Evolutionary conservation across 192 early-diverging fungal species (phyloP).

Genomic region (Geranomyces variabilis): DNA sequence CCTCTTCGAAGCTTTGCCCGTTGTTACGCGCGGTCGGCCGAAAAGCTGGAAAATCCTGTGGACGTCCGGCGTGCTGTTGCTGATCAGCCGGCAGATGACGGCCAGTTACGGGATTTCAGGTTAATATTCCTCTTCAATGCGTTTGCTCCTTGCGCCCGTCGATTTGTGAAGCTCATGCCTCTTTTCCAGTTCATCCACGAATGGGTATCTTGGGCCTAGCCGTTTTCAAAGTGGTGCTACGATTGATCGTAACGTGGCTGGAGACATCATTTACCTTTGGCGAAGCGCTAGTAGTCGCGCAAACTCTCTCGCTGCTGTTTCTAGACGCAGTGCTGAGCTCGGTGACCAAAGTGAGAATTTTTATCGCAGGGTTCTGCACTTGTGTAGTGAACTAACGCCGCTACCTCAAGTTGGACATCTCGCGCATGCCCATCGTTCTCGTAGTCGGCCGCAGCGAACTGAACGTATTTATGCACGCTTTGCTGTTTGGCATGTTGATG

Average conservation of each 20-base stretch:
- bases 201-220: neutral
- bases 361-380: constrained; percentile 34
- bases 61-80: neutral
- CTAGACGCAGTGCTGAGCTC: constrained; percentile 49
- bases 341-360: constrained; percentile 41
- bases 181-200: neutral
- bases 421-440: constrained; percentile 28
- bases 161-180: neutral
- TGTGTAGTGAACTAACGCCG: constrained; percentile 16
- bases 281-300: constrained; percentile 65
- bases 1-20: neutral
- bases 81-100: constrained; percentile 3
- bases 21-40: neutral
- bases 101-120: neutral
- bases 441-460: constrained; percentile 36
- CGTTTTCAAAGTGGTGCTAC: constrained; percentile 15
- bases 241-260: constrained; percentile 23
- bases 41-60: constrained; percentile 6
- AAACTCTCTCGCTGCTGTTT: constrained; percentile 57
- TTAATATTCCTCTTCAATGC: too few relatives aligned
- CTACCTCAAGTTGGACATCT: constrained; percentile 4
- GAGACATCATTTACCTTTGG: constrained; percentile 68
- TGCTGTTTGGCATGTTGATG: constrained; percentile 71
- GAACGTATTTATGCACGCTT: constrained; percentile 58
- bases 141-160: neutral